Evolutionary conservation across 2,329 filamentous ascomycete genomes (phyloP).

Genomic region (Cladosporium colombiae): DNA sequence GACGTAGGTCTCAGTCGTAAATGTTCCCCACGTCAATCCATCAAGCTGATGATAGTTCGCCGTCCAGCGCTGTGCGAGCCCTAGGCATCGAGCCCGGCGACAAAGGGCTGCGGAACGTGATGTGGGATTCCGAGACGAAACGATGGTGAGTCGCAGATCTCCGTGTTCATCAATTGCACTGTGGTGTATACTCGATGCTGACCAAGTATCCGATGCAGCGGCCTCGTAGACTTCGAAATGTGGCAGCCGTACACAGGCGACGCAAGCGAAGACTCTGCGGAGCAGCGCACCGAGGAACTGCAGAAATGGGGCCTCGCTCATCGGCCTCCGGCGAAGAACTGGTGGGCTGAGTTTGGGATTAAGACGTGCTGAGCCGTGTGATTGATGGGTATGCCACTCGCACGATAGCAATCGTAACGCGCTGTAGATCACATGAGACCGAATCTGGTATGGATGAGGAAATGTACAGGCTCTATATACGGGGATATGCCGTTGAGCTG

Average conservation of each 20-base stretch:
- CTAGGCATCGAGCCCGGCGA: constrained; percentile 35
- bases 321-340: constrained; percentile 28
- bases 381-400: background rate
- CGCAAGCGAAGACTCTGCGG: constrained; percentile 28
- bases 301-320: constrained; percentile 34
- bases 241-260: constrained; percentile 28
- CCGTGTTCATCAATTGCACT: background rate
- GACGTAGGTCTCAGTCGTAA: constrained; percentile 22
- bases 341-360: constrained; percentile 26
- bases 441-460: background rate
- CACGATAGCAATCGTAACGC: background rate
- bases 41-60: background rate
- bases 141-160: background rate
- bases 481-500: constrained; percentile 2
- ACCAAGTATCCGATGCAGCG: constrained; percentile 19
- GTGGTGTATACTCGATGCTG: background rate
- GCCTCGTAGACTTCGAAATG: constrained; percentile 37
- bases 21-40: no score
- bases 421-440: background rate
- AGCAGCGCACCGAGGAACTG: constrained; percentile 10
- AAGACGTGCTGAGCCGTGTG: constrained; percentile 3
- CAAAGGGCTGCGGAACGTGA: constrained; percentile 35
- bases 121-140: constrained; percentile 30
- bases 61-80: constrained; percentile 28
- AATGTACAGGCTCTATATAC: constrained; percentile 5